Evolutionary conservation across 108 stramenopile genomes (phyloP).

Genomic region (Conticribra weissflogii): DNA sequence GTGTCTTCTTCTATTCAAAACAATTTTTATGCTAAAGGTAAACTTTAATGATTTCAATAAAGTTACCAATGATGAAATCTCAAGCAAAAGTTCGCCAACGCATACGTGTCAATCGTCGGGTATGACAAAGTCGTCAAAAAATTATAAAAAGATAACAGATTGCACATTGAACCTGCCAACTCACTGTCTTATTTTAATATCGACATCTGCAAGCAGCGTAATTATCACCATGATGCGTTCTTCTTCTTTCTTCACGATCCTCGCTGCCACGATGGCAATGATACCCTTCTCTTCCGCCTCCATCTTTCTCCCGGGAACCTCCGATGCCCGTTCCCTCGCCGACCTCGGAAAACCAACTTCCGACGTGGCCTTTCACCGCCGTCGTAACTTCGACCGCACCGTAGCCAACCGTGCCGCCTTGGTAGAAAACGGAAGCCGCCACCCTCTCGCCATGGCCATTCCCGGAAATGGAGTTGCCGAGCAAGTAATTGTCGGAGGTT

Average conservation of each 20-base stretch:
- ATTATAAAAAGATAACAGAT: no score
- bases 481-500: slow-evolving; percentile 86
- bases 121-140: no score
- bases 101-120: no score
- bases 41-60: no score
- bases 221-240: slow-evolving; percentile 1
- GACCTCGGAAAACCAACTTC: slow-evolving; percentile 5
- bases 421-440: background rate
- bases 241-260: slow-evolving; percentile 7
- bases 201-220: no score
- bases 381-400: slow-evolving; percentile 26
- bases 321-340: slow-evolving; percentile 19
- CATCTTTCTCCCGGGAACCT: slow-evolving; percentile 29
- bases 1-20: no score
- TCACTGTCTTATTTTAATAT: no score
- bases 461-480: slow-evolving; percentile 85
- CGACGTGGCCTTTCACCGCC: slow-evolving; percentile 36
- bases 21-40: no score
- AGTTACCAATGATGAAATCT: no score
- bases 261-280: background rate
- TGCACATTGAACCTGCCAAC: no score
- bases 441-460: slow-evolving; percentile 80
- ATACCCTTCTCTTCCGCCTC: slow-evolving; percentile 18
- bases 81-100: no score
- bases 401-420: background rate